Percentiles rank a stretch among this genome's conserved stretches.
phyloP scores from a whole-genome alignment of 2,329 filamentous ascomycete species.

The Furcasterigmium furcatum region DNA sequence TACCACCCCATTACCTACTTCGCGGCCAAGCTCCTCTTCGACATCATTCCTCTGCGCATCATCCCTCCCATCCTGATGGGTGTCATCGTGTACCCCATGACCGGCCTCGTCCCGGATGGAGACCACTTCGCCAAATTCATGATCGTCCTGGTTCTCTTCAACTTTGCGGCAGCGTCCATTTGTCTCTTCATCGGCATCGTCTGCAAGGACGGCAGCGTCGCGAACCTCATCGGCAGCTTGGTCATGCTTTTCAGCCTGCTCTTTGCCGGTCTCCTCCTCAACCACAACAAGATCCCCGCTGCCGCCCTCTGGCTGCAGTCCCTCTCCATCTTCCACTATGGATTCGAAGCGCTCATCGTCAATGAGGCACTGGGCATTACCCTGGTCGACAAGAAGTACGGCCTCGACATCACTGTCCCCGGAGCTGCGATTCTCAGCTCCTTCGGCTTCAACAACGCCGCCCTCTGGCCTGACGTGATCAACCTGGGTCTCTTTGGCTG shows the following conservation, averaged over 20 bases:
- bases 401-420: constrained; percentile 92
- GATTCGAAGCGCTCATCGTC: constrained; percentile 92
- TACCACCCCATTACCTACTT: constrained; percentile 95
- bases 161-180: constrained; percentile 87
- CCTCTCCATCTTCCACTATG: constrained; percentile 97
- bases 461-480: constrained; percentile 79
- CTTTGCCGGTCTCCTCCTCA: constrained; percentile 90
- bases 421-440: constrained; percentile 91
- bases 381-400: constrained; percentile 90
- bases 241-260: constrained; percentile 97
- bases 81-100: constrained; percentile 97
- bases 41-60: constrained; percentile 90
- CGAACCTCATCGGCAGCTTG: constrained; percentile 88
- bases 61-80: constrained; percentile 95
- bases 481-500: constrained; percentile 80
- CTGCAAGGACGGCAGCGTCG: constrained; percentile 86
- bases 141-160: constrained; percentile 90
- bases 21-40: constrained; percentile 93
- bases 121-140: constrained; percentile 89
- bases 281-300: constrained; percentile 87
- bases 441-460: constrained; percentile 88
- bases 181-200: constrained; percentile 96
- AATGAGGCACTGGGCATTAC: constrained; percentile 93
- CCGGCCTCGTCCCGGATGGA: constrained; percentile 78
- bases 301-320: constrained; percentile 87